phyloP scores from a whole-genome alignment of 768 basidiomycete genomes.

The Macrolepiota dolichaula region DNA sequence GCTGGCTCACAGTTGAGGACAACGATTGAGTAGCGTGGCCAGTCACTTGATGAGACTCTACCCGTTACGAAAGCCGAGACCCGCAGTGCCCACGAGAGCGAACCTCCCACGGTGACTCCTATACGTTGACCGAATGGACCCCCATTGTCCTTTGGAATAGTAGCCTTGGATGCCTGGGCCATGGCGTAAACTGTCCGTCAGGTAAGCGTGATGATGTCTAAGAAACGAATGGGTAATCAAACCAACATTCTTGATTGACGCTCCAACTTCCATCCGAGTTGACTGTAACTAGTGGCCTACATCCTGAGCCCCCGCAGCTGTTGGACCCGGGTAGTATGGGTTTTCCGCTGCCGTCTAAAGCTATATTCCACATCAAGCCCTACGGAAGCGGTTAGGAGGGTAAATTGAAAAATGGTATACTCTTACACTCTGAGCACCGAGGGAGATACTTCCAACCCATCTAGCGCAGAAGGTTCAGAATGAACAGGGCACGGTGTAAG shows the following conservation, averaged over 20 bases:
- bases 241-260: slow-evolving; percentile 71
- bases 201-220: not conserved
- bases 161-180: slow-evolving; percentile 73
- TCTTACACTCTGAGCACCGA: slow-evolving; percentile 38
- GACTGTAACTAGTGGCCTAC: slow-evolving; percentile 64
- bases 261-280: slow-evolving; percentile 61
- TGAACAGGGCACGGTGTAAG: not conserved
- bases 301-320: slow-evolving; percentile 61
- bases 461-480: slow-evolving; percentile 12
- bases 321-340: slow-evolving; percentile 62
- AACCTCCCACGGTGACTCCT: slow-evolving; percentile 58
- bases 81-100: slow-evolving; percentile 51
- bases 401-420: not conserved
- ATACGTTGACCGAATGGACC: slow-evolving; percentile 72
- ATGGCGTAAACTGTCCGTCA: slow-evolving; percentile 54
- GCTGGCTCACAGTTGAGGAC: slow-evolving; percentile 61
- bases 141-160: slow-evolving; percentile 61
- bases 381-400: slow-evolving; percentile 21
- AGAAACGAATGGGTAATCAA: not conserved
- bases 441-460: slow-evolving; percentile 29
- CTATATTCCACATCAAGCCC: slow-evolving; percentile 76
- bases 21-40: slow-evolving; percentile 65
- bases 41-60: slow-evolving; percentile 50
- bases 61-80: slow-evolving; percentile 66
- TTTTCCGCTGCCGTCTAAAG: slow-evolving; percentile 57